Percentiles rank a stretch among this genome's conserved stretches.
These are phyloP conservation scores for Barnettozyma populi DNA, from an alignment of 805 yeast genomes.

Conservation along the genomic window DNA sequence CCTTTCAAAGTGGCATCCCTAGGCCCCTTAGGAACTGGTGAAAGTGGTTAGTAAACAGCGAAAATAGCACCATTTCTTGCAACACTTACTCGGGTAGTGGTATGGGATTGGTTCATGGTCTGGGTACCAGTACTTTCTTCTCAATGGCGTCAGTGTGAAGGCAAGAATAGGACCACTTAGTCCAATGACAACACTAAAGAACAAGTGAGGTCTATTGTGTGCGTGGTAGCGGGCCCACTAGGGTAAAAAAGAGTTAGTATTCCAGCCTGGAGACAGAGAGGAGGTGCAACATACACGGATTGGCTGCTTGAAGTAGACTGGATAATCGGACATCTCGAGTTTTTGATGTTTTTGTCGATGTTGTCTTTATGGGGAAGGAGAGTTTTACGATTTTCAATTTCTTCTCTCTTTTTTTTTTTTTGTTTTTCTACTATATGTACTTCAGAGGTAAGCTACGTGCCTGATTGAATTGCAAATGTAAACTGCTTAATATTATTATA, in stretches of 20 bases:
- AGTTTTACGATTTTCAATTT: not conserved
- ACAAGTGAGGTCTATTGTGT: conserved; percentile 69
- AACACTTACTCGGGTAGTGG: conserved; percentile 32
- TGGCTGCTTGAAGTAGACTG: conserved; percentile 57
- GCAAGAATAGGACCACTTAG: conserved; percentile 62
- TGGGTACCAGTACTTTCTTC: conserved; percentile 60
- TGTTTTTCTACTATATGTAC: not conserved
- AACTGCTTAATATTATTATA: not conserved
- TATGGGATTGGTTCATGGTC: conserved; percentile 64
- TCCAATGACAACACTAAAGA: conserved; percentile 60
- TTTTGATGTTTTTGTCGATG: not conserved
- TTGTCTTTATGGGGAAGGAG: not conserved
- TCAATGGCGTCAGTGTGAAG: conserved; percentile 54
- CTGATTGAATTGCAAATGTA: not conserved
- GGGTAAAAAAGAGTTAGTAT: not conserved
- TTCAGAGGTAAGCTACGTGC: too few relatives aligned
- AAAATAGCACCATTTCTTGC: not conserved
- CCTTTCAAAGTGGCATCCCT: conserved; percentile 46
- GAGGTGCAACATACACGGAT: conserved; percentile 45
- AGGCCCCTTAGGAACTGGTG: conserved; percentile 43
- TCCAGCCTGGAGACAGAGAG: not conserved
- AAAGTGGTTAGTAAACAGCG: conserved; percentile 18
- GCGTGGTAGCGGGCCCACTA: conserved; percentile 74
- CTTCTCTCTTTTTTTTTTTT: not conserved
- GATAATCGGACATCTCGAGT: conserved; percentile 26